Evolutionary conservation across 768 basidiomycete species (phyloP).

Genomic region (Hirschioporus abietinus): DNA sequence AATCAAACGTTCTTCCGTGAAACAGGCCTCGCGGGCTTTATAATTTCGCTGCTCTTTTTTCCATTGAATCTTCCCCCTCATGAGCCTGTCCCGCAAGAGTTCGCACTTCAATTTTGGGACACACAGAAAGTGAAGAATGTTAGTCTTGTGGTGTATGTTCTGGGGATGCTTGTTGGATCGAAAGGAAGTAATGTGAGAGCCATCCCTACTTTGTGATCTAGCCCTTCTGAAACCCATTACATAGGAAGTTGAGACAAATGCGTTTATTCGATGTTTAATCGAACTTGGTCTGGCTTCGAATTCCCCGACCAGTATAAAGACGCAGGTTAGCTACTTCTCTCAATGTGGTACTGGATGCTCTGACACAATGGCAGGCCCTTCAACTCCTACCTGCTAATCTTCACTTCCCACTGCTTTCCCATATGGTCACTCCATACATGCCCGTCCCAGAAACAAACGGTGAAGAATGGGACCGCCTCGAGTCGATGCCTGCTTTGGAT

Average conservation of each 20-base stretch:
- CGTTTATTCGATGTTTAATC: slow-evolving; percentile 71
- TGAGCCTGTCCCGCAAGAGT: slow-evolving; percentile 72
- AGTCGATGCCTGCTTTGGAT: slow-evolving; percentile 75
- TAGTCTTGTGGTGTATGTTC: slow-evolving; percentile 70
- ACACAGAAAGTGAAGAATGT: slow-evolving; percentile 83
- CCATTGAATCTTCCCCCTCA: slow-evolving; percentile 55
- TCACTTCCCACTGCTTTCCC: slow-evolving; percentile 58
- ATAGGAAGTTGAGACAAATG: slow-evolving; percentile 35
- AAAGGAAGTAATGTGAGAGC: slow-evolving; percentile 58
- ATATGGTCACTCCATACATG: slow-evolving; percentile 69
- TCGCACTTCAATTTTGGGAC: slow-evolving; percentile 96
- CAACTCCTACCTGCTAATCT: slow-evolving; percentile 49
- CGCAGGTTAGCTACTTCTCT: slow-evolving; percentile 50
- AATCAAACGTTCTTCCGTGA: slow-evolving; percentile 99
- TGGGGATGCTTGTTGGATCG: slow-evolving; percentile 78
- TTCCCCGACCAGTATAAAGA: slow-evolving; percentile 82
- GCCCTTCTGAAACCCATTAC: background rate
- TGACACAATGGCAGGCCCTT: slow-evolving; percentile 45
- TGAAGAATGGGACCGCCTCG: slow-evolving; percentile 89
- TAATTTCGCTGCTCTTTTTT: slow-evolving; percentile 68
- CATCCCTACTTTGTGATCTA: slow-evolving; percentile 3
- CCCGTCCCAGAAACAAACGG: slow-evolving; percentile 79
- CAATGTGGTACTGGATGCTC: slow-evolving; percentile 11
- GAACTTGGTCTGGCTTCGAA: slow-evolving; percentile 94
- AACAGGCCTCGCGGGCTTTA: slow-evolving; percentile 62